Evolutionary conservation across 345 rosid genomes (phyloP), one percentile per base, ranked within the genome.

Genomic region (Brassica carinata): DNA sequence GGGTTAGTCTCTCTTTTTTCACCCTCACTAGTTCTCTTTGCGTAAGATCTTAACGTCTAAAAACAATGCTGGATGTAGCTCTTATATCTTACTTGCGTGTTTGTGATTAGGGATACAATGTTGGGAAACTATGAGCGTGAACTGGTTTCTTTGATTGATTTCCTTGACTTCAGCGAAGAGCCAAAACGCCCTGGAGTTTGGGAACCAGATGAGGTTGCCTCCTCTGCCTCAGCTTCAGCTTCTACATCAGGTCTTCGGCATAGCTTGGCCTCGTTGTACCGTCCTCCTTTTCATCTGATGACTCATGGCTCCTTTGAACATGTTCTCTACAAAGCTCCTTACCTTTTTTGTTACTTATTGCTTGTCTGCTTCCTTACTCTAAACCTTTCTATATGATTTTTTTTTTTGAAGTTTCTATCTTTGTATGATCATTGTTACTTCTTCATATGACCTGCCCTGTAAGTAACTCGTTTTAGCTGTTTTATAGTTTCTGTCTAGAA

Each of bases 231-330:
- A 1, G 78, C 55, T 11, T 34, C 83, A 0, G 80, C 75, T 10
- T 75, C 84, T 59, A 64, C 81, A 33, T 72, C 78, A 19, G 82
- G 79, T 73, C 79, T 93, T 73, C 91, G 93, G n/a, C 96, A 93
- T 81, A 91, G 92, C 87, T 90, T 96, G 80, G 98, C 99, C 74
- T 87, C 98, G 14, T 85, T 96, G 62, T 96, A 94, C 64, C 94
- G 98, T 9, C 98, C 98, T 81, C 99, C 99, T 34, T 90, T 90
- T 73, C 91, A 88, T 82, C 77, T 96, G 71, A 92, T 96, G 97
- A 88, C 83, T 74, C 89, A 85, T 2, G 98, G 99, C 58, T 86
- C 99, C 8, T 96, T 96, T 83, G 99, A 96, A 79, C 90, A 92
- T 95, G 98, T 90, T 36, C 29, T 69, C 40, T 18, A 73, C 73